phyloP scores from a whole-genome alignment of 352 stramenopile genomes.

The Elongisporangium prolatum region DNA sequence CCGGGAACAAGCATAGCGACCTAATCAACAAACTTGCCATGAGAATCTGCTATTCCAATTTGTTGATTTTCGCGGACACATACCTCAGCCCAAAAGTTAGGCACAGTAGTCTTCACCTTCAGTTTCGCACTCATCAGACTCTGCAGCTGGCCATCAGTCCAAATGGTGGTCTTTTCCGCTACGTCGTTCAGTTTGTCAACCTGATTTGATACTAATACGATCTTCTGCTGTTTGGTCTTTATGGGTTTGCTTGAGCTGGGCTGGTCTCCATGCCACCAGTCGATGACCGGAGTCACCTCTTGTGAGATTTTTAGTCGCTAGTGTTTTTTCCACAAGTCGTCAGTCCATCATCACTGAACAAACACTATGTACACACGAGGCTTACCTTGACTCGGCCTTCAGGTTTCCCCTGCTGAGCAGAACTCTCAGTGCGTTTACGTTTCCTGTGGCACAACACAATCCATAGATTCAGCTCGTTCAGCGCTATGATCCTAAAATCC shows the following conservation, averaged over 20 bases:
- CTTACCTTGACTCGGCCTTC: background rate
- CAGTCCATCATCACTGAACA: background rate
- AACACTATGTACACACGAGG: background rate
- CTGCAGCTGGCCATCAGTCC: constrained; percentile 43
- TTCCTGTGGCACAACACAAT: background rate
- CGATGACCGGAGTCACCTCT: constrained; percentile 25
- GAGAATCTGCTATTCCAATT: background rate
- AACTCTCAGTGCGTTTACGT: background rate
- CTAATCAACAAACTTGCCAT: background rate
- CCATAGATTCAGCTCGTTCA: background rate
- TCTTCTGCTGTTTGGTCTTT: constrained; percentile 1
- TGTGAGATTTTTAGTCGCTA: background rate
- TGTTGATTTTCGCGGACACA: background rate
- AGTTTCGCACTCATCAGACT: constrained; percentile 52
- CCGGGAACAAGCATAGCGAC: constrained; percentile 38
- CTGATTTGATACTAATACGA: background rate
- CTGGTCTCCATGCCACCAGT: constrained; percentile 43
- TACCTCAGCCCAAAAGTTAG: constrained; percentile 65
- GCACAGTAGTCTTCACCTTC: constrained; percentile 50
- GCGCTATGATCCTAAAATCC: background rate
- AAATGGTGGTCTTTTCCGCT: constrained; percentile 22
- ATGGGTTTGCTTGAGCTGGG: constrained; percentile 2
- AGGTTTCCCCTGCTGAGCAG: background rate
- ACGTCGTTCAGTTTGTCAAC: background rate
- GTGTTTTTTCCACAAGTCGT: background rate